Evolutionary conservation across 257 asterid species (phyloP), one percentile per base, ranked within the genome.

Genomic region (Fraxinus anomala): DNA sequence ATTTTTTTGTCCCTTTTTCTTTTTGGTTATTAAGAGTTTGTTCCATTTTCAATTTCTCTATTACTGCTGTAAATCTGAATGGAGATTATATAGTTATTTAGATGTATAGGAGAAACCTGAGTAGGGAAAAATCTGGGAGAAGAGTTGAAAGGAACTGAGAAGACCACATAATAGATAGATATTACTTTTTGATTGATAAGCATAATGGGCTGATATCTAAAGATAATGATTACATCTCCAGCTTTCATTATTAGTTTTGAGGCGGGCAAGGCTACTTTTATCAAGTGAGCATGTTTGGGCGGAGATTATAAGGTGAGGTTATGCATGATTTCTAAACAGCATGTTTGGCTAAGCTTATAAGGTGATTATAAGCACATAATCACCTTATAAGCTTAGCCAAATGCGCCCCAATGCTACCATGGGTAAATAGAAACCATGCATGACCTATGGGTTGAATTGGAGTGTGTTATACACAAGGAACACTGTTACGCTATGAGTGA

Each of bases 71-170:
- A 65, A 40, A 72, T 79, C 71, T 28, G 59, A 19, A 33, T 4
- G 17, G 24, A n/a, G 28, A 16, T 16, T 73, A 14, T 19, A 31
- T 54, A 73, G 30, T 17, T 51, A 7, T 4, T 28, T 65, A 59
- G 44, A 63, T 21, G 3, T 21, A 36, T 5, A 42, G 31, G 21
- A 17, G 28, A 66, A n/a, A 37, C 17, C 39, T 56, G 72, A 78
- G 30, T 19, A 71, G 76, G 61, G 71, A 21, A 77, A 56, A 17
- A 42, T 0, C 19, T 33, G 34, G 76, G 17, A 40, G n/a, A 51
- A 77, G 76, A 40, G 49, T 8, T 13, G 16, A 59, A 72, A 66
- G 49, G 74, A 76, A 56, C 51, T 61, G 73, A 30, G 44, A 21
- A 54, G 75, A 17, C 7, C 70, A 49, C 24, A 21, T 6, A 26